Percentiles rank a stretch among this genome's conserved stretches.
These are phyloP conservation scores for Aspergillus funiculosus DNA, from an alignment of 495 filamentous ascomycete species.

Conservation along the genomic window DNA sequence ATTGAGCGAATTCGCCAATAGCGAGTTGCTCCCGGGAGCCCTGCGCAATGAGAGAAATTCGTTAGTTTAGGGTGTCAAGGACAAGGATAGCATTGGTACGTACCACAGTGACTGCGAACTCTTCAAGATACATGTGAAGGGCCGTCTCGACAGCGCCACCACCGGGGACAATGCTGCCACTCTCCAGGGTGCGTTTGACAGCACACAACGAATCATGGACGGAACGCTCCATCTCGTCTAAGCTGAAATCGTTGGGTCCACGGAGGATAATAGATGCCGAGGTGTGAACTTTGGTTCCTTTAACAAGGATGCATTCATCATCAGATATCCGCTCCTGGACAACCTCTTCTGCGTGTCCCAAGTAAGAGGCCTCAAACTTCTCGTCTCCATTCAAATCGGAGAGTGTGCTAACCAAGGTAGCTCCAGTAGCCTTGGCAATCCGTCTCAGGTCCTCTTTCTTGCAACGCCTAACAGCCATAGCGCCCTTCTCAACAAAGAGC, in stretches of 20 bases:
- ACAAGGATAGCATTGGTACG: conserved; percentile 22
- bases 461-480: conserved; percentile 92
- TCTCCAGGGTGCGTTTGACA: conserved; percentile 95
- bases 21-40: conserved; percentile 96
- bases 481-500: conserved; percentile 87
- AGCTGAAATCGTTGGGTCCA: conserved; percentile 89
- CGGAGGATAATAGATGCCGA: conserved; percentile 96
- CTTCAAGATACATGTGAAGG: conserved; percentile 97
- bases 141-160: conserved; percentile 98
- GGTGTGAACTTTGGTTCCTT: conserved; percentile 87
- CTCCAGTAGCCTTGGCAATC: conserved; percentile 94
- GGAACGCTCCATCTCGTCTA: conserved; percentile 99
- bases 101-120: conserved; percentile 96
- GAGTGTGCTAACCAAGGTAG: conserved; percentile 83
- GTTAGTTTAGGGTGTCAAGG: conserved; percentile 14
- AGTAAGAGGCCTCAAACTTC: conserved; percentile 81
- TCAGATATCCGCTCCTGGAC: conserved; percentile 96
- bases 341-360: conserved; percentile 92
- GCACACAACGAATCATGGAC: conserved; percentile 95
- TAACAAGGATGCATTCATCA: conserved; percentile 96
- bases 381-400: conserved; percentile 98
- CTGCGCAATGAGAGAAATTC: conserved; percentile 35
- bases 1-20: conserved; percentile 93
- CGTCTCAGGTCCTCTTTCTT: conserved; percentile 98
- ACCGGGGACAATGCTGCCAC: conserved; percentile 92